Evolutionary conservation across 139 green algal species (phyloP).

Genomic region (Chlorella sp.): DNA sequence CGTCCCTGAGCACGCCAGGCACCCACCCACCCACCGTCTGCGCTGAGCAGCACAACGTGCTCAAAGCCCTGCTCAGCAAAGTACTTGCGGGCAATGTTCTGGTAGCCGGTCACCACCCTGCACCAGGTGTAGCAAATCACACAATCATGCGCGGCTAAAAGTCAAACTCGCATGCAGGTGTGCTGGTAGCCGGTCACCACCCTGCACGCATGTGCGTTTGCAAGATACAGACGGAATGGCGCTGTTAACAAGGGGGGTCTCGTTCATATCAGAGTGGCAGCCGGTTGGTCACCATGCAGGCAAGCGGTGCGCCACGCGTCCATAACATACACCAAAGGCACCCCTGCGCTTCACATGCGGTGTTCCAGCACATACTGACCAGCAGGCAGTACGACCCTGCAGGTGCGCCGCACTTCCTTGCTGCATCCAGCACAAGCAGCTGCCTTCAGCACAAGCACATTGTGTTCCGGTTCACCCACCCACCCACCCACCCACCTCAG

Average conservation of each 20-base stretch:
- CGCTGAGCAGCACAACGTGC: slow-evolving; percentile 87
- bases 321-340: no score
- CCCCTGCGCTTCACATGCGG: no score
- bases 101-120: slow-evolving; percentile 74
- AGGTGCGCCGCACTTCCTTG: not conserved
- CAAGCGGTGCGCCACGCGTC: no score
- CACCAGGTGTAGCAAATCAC: not conserved
- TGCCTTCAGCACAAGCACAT: not conserved
- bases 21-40: slow-evolving; percentile 64
- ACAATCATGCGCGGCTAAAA: no score
- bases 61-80: slow-evolving; percentile 89
- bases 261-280: no score
- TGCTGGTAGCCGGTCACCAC: slow-evolving; percentile 61
- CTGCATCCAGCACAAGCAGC: not conserved
- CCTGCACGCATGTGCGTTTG: not conserved
- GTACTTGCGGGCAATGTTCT: slow-evolving; percentile 77
- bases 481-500: slow-evolving; percentile 68
- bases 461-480: no score
- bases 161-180: slow-evolving; percentile 53
- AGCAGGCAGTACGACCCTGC: no score
- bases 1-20: no score
- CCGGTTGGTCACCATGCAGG: slow-evolving; percentile 19
- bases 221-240: no score
- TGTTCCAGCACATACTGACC: no score
- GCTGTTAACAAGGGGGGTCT: no score